Base-by-base conservation (phyloP, 768 basidiomycete species). In the Leucosporidium scottii region DNA sequence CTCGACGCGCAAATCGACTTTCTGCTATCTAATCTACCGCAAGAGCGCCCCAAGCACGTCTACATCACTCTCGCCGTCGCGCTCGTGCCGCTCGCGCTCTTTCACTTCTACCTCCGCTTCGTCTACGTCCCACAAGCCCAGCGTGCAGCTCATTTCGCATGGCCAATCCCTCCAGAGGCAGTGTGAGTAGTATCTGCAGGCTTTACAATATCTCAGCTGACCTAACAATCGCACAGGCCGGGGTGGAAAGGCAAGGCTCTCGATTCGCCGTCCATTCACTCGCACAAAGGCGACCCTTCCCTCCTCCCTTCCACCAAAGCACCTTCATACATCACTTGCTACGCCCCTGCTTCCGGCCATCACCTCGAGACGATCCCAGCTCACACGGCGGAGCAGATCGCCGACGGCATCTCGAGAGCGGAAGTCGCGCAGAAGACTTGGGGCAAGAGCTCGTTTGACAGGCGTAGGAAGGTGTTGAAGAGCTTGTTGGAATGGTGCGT, bases 401-500 rank as follows among this genome's bases (percentile, higher is more conserved):
- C 81, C 25, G 73, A 75, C n/a, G 92, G 91, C 78, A 89, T 99
- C 70, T 66, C 73, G 12, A 79, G 75, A 31, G 91, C 93, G 0
- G 80, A 81, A 20, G 72, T 76, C 0, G 91, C 92, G 1, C 91
- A 92, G 76, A 79, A 81, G 60, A 71, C 73, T n/a, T 96, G 92
- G 92, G 82, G 82, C 25, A 74, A 83, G 12, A 90, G 87, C 23
- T 85, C 85, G 0, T 97, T 93, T 76, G 81, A 83, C 1, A 85
- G 93, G 73, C 82, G 96, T 51, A 82, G 87, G 76, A 84, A 88
- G 69, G 89, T 99, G 51, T 81, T 98, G 75, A 81, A 90, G 59
- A 93, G 90, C 74, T 76, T 99, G 68, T 82, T 92, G 75, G 89
- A 89, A 71, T 99, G 94, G 94, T 82, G 94, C 8, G 86, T 97